Evolutionary conservation across 305 asterid genomes (phyloP).

Genomic region (Salvia sclarea): DNA sequence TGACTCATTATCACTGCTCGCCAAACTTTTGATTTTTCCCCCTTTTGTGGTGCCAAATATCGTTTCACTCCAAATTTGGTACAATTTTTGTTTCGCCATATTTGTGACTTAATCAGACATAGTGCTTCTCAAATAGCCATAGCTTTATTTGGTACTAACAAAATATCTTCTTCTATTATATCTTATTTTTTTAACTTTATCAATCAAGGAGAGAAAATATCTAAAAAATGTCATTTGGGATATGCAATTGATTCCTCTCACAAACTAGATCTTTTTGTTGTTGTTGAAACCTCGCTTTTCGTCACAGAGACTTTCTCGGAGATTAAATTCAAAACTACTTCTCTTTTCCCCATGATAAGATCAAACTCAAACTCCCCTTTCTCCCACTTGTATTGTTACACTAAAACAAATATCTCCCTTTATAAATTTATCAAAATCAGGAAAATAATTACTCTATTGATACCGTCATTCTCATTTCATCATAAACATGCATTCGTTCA

Average conservation of each 20-base stretch:
- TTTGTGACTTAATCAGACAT: not conserved
- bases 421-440: not conserved
- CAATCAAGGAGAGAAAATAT: too few species aligned
- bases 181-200: not conserved
- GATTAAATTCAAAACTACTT: not conserved
- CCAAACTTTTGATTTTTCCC: not conserved
- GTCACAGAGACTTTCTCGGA: not conserved
- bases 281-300: not conserved
- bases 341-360: not conserved
- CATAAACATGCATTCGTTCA: not conserved
- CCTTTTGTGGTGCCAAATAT: not conserved
- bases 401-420: not conserved
- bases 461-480: too few species aligned
- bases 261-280: not conserved
- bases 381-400: not conserved
- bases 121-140: not conserved
- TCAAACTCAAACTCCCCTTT: not conserved
- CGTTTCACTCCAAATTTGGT: not conserved
- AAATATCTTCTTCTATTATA: too few species aligned
- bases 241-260: not conserved
- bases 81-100: slow-evolving; percentile 7
- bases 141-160: not conserved
- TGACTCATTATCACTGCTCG: not conserved
- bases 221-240: not conserved
- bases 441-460: not conserved